Percentiles rank a stretch among this genome's conserved stretches.
These are phyloP conservation scores for Pezicula radicicola DNA, from an alignment of 2,329 filamentous ascomycete genomes.

Conservation along the genomic window DNA sequence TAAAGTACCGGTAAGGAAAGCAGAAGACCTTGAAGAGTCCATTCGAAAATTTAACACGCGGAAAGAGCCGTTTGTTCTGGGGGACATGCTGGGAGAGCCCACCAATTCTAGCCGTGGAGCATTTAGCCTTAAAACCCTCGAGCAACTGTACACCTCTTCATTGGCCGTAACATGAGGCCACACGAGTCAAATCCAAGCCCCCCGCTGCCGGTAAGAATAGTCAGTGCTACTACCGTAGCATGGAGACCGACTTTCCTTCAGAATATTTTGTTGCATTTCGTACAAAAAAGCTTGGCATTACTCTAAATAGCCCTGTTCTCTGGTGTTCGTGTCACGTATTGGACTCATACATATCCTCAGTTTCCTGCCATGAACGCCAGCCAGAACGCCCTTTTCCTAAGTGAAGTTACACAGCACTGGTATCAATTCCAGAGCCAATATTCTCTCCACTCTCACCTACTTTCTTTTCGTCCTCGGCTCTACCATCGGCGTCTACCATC, in stretches of 20 bases:
- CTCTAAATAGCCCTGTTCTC: background rate
- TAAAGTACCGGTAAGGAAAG: too few relatives aligned
- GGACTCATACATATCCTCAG: background rate
- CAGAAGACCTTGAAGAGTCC: too few relatives aligned
- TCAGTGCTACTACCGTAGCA: too few relatives aligned
- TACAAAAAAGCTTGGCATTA: background rate
- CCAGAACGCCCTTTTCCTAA: background rate
- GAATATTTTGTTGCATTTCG: background rate
- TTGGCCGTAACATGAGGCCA: background rate
- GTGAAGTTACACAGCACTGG: constrained; percentile 13
- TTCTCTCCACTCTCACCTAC: constrained; percentile 13
- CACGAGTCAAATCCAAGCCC: too few relatives aligned
- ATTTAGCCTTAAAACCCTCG: too few relatives aligned
- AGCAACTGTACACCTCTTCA: background rate
- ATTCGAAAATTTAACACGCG: too few relatives aligned
- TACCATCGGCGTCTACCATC: constrained; percentile 17
- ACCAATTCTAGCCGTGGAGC: too few relatives aligned
- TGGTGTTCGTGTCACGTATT: background rate
- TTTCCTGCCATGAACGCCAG: background rate
- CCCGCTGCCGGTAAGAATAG: too few relatives aligned
- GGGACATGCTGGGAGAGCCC: too few relatives aligned
- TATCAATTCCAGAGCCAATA: constrained; percentile 14
- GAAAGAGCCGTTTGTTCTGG: too few relatives aligned
- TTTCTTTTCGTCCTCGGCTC: constrained; percentile 12
- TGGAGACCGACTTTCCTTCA: background rate